phyloP scores from a whole-genome alignment of 2,329 filamentous ascomycete genomes.

The Cercospora sp. region DNA sequence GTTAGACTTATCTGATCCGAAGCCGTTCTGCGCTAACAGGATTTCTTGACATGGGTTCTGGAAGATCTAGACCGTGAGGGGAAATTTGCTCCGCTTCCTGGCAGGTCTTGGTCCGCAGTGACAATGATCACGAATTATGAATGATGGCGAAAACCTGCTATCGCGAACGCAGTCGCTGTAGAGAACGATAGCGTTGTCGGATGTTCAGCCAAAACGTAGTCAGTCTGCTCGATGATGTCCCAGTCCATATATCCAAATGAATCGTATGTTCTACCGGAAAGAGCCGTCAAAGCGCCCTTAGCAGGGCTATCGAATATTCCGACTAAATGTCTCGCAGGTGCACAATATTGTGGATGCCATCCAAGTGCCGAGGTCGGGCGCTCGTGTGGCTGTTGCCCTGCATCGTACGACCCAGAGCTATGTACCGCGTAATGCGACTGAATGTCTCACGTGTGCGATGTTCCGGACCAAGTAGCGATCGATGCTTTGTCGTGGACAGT shows the following conservation, averaged over 20 bases:
- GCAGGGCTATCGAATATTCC: background rate
- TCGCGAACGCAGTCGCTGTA: no score
- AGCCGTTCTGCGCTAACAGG: background rate
- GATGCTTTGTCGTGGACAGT: background rate
- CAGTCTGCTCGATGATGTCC: background rate
- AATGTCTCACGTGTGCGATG: background rate
- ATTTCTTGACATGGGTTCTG: background rate
- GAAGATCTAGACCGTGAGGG: background rate
- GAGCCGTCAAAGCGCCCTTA: background rate
- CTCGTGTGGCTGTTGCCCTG: background rate
- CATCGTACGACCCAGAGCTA: background rate
- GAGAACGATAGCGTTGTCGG: background rate
- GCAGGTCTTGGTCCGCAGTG: background rate
- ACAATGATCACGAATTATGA: background rate
- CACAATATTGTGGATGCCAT: background rate
- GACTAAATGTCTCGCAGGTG: background rate
- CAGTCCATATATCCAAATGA: no score
- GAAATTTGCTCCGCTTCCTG: slow-evolving; percentile 1
- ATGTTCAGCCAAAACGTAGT: background rate
- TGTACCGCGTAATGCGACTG: background rate
- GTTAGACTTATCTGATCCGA: slow-evolving; percentile 9
- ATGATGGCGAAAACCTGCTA: background rate
- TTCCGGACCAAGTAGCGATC: background rate
- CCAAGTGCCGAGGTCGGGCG: background rate
- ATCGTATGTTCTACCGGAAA: background rate